Conservation (phyloP, 306 rosid species). For the Oemleria cerasiformis region DNA sequence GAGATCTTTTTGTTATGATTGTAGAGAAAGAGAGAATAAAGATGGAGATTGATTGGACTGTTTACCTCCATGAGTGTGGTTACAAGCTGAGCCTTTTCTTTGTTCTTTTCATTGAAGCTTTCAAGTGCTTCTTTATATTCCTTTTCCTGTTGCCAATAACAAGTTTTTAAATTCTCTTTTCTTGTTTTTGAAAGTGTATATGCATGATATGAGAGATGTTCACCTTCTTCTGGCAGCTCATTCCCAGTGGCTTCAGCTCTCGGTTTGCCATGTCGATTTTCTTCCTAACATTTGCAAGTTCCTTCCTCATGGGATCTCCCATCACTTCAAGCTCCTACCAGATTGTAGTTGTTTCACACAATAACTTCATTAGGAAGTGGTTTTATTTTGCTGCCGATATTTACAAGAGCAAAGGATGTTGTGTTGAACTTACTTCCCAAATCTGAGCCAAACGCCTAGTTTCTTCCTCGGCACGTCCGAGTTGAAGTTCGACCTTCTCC, state of each 20-base stretch:
- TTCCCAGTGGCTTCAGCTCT: slow-evolving; percentile 77
- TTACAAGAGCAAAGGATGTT: not conserved
- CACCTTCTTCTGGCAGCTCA: slow-evolving; percentile 79
- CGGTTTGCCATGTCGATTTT: slow-evolving; percentile 62
- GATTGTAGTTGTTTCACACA: not conserved
- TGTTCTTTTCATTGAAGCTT: slow-evolving; percentile 67
- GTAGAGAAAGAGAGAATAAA: not conserved
- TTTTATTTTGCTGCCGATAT: not conserved
- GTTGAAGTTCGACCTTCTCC: slow-evolving; percentile 76
- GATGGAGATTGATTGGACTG: too few relatives aligned
- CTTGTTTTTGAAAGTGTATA: not conserved
- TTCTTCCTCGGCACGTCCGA: slow-evolving; percentile 87
- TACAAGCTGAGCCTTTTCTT: slow-evolving; percentile 69
- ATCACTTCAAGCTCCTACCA: slow-evolving; percentile 77
- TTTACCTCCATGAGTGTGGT: slow-evolving; percentile 69
- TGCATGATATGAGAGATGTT: not conserved
- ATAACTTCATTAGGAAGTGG: not conserved
- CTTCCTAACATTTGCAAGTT: slow-evolving; percentile 74
- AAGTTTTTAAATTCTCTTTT: not conserved
- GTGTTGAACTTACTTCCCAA: slow-evolving; percentile 70
- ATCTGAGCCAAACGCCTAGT: slow-evolving; percentile 73
- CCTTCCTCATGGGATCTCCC: slow-evolving; percentile 83
- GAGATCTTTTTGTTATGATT: too few relatives aligned
- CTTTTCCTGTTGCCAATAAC: slow-evolving; percentile 54
- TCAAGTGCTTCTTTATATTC: slow-evolving; percentile 78